Conservation (phyloP, 1,139 yeast species). For the Maudiozyma humilis region DNA sequence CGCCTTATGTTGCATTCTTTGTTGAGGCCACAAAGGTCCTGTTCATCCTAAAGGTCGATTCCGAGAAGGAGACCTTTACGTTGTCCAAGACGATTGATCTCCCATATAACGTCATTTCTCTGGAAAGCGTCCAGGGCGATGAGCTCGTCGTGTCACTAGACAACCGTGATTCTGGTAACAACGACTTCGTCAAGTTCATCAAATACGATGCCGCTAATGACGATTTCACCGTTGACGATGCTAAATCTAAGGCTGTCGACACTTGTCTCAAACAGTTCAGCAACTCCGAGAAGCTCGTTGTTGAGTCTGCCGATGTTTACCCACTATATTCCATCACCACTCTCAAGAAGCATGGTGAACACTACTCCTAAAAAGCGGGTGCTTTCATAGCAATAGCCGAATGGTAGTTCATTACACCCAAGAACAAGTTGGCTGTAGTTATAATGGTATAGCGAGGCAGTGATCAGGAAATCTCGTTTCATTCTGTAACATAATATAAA, state of each 20-base stretch:
- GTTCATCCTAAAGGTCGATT: conserved; percentile 36
- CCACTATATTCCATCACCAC: conserved; percentile 58
- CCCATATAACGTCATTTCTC: conserved; percentile 31
- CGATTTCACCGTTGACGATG: conserved; percentile 32
- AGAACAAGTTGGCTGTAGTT: too few species aligned
- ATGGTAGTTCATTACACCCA: too few species aligned
- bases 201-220: conserved; percentile 29
- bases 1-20: conserved; percentile 38
- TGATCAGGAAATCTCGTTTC: neutral
- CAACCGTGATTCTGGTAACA: conserved; percentile 27
- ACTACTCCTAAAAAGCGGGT: conserved; percentile 29
- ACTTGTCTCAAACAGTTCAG: conserved; percentile 13
- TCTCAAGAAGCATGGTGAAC: conserved; percentile 79
- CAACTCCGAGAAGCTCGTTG: conserved; percentile 23
- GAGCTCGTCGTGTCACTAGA: conserved; percentile 43
- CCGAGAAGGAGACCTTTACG: conserved; percentile 27
- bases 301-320: conserved; percentile 40
- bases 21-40: conserved; percentile 52
- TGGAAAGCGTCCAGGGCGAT: conserved; percentile 29
- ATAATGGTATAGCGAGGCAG: too few species aligned
- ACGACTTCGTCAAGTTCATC: conserved; percentile 32
- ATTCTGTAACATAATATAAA: neutral
- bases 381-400: neutral
- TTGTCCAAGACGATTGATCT: conserved; percentile 31
- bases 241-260: conserved; percentile 15